Evolutionary conservation across 768 basidiomycete genomes (phyloP), one percentile per base, ranked within the genome.

Genomic region (Nevesoporus exiguus): DNA sequence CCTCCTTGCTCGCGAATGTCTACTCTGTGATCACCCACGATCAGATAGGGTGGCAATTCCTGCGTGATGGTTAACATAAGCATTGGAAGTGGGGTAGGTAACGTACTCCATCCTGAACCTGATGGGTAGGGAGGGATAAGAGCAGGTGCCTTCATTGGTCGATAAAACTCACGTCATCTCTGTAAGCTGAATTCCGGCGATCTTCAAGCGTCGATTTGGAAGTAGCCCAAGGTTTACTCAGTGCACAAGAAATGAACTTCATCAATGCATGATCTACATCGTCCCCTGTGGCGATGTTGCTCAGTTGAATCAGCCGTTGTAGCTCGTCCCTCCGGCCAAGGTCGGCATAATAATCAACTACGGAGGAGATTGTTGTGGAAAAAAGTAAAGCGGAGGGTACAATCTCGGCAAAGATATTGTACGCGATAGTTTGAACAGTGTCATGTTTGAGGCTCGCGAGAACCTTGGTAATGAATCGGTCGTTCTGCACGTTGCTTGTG

Each of bases 321-420:
- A 61, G 39, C 6, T 71, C 74, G 17, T 64, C 45, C 51, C 65
- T 45, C 56, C 69, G 68, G 39, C 64, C 66, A 1, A 75, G 72
- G 10, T 75, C 71, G 14, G 87, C 69, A 59, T 82, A 88, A 68
- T 81, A 85, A 61, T 86, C 73, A 46, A 89, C 73, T 22, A 85
- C 76, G 50, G 79, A 77, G 3, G 79, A 73, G 39, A 87, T 66
- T 11, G 77, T 75, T 47, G 82, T 75, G 1, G 83, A 82, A 70
- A 81, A 85, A 7, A 80, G 62, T 0, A 81, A 71, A 3, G 79
- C 76, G 15, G 82, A 81, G 6, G 83, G 82, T 13, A 86, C 75
- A 15, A 76, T 64, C 44, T 83, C 78, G 8, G 77, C 74, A 58
- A 87, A 80, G 8, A 82, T 69, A 25, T 73, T 71, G n/a, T 71